Percentiles rank a stretch among this genome's conserved stretches.
phyloP scores from a whole-genome alignment of 1,284 basidiomycete species.

The Ganoderma leucocontextum region DNA sequence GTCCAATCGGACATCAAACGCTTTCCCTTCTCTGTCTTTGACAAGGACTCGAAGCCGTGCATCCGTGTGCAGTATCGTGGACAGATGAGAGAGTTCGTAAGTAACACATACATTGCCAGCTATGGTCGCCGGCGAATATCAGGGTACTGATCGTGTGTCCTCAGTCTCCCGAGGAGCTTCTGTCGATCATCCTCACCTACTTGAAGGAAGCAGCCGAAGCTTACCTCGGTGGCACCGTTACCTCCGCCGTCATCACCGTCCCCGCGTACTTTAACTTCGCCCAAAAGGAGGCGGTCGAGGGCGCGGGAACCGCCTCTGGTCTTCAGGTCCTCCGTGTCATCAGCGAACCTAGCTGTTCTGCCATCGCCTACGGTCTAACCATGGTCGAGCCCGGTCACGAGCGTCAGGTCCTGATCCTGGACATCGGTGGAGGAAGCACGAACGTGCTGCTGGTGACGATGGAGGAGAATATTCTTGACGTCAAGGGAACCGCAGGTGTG shows the following conservation, averaged over 20 bases:
- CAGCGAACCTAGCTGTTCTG: conserved; percentile 95
- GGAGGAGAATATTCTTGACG: conserved; percentile 99
- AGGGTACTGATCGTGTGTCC: too few species aligned
- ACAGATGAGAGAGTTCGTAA: conserved; percentile 91
- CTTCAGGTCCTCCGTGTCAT: conserved; percentile 96
- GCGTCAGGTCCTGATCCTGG: conserved; percentile 96
- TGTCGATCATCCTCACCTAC: conserved; percentile 96
- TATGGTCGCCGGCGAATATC: neutral
- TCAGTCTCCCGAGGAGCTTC: conserved; percentile 94
- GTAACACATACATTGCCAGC: conserved; percentile 42
- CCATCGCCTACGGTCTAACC: conserved; percentile 94
- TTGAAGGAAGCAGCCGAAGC: conserved; percentile 99
- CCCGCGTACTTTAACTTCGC: conserved; percentile 99
- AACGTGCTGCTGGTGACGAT: conserved; percentile 98
- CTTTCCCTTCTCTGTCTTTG: conserved; percentile 92
- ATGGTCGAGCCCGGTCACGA: conserved; percentile 83
- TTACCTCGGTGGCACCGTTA: conserved; percentile 87
- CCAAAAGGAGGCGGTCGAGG: conserved; percentile 95
- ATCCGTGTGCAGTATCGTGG: conserved; percentile 91
- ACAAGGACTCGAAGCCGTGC: conserved; percentile 88
- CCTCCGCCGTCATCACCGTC: conserved; percentile 93
- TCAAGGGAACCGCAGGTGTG: conserved; percentile 99
- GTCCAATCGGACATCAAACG: neutral
- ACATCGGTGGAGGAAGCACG: conserved; percentile 98
- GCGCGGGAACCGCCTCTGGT: conserved; percentile 90